Base-by-base conservation (phyloP, 805 yeast species). In the Aciculoconidium aculeatum region DNA sequence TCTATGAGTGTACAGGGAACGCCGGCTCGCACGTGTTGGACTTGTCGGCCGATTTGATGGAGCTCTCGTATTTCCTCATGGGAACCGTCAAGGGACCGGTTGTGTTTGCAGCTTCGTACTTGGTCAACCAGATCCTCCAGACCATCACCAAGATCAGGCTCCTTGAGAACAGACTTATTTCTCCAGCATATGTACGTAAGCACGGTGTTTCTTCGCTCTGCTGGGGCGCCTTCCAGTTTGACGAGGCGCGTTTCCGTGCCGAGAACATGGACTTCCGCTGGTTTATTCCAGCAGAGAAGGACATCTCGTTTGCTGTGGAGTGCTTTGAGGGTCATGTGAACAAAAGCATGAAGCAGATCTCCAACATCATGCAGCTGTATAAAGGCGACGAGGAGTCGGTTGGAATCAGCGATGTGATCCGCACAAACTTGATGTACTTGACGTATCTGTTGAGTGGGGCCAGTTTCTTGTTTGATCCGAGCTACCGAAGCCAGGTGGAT, bases 141-240 rank as follows among this genome's bases (percentile, higher is more conserved):
- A 65, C 85, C 2, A 53, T 80, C 7, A 72, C 90, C 0, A 71
- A 74, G 26, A 69, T 80, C 7, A 73, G 78, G 36, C 47, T 81
- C 3, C 49, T 55, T 11, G 87, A 81, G 40, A 63, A 65, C 33
- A 61, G 78, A 25, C 55, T 75, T 31, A 67, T 72, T 32, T 65
- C 73, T 27, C 71, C 75, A 21, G 65, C 47, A 7, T 67, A 68
- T 40, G 37, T 53, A 3, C 35, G 40, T 3, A 48, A 54, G 10
- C 41, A 59, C 40, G 68, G 63, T 1, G 53, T 69, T 7, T 56
- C 55, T 22, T 75, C 67, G 28, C 65, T 65, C 13, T 69, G 78
- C 35, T 83, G 94, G 94, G 94, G 94, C 25, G 86, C 76, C 0
- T 67, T 72, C 34, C 86, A 80, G 41, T 74, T 77, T 41, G 72